Evolutionary conservation across 352 stramenopile species (phyloP), one percentile per base, ranked within the genome.

Genomic region (Saprolegnia diclina): DNA sequence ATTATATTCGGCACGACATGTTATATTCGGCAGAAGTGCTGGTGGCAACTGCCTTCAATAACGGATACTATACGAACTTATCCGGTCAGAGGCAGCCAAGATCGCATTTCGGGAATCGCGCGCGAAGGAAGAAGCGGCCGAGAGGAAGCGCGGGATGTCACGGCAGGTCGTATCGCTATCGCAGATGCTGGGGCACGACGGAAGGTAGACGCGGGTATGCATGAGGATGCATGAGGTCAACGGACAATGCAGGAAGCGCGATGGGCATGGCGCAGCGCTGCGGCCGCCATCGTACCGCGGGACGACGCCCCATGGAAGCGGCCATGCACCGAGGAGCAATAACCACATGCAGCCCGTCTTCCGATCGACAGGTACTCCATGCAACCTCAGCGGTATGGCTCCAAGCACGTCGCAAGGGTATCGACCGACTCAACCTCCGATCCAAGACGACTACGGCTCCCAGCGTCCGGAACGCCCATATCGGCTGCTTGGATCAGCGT

Each of bases 131-230:
- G 29, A 35, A 35, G 29, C 29, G 29, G 29, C 5, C 29, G 48
- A 63, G 61, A 45, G 9, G 46, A 37, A 45, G 35, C 46, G 18
- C 29, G 26, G 24, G 38, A 66, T 66, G 57, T 53, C 57, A 40
- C 48, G 35, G 32, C 63, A 69, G 13, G 24, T 59, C 37, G 63
- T 69, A 14, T 69, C 63, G 19, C 63, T 69, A 2, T 69, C 63
- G 13, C 63, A 69, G 40, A 69, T 69, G 63, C 63, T 69, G 6
- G 63, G 62, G 63, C 46, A 59, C 50, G 63, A 66, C 19, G 50
- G n/a, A 22, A 57, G 63, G 63, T 69, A 69, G 18, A 40, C 16
- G 24, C 7, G n/a, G 10, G 35, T 42, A 21, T 24, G n/a, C 22
- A 9, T 53, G 35, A 38, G 35, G 35, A 46, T 24, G 35, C 32